A percentile compares a stretch with the other conserved stretches of the same genome.
These are phyloP conservation scores for Naganishia albida DNA, from an alignment of 1,284 basidiomycete species.

Conservation along the genomic window DNA sequence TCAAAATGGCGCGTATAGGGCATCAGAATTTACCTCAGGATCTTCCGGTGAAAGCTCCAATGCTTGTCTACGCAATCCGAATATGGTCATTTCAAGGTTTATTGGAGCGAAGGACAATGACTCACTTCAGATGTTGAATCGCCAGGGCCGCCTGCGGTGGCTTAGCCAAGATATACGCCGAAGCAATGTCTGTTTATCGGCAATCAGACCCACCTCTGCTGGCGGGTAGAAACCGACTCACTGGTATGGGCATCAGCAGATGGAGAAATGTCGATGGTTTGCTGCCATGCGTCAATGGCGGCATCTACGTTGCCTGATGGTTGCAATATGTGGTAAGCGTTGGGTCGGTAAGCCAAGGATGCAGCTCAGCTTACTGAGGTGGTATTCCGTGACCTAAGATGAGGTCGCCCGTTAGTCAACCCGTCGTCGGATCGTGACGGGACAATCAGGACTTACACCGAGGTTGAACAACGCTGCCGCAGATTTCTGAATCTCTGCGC, in stretches of 20 bases:
- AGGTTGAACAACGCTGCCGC: conserved; percentile 57
- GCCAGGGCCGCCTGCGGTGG: conserved; percentile 85
- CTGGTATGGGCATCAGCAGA: conserved; percentile 92
- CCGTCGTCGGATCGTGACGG: no score
- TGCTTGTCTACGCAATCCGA: conserved; percentile 65
- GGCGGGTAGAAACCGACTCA: conserved; percentile 54
- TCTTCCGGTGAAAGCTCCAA: conserved; percentile 83
- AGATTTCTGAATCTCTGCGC: conserved; percentile 75
- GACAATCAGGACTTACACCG: conserved; percentile 42
- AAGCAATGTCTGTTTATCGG: conserved; percentile 71
- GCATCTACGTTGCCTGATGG: conserved; percentile 75
- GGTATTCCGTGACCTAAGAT: conserved; percentile 50
- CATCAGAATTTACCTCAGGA: conserved; percentile 61
- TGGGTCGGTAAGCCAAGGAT: not conserved
- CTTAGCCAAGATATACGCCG: conserved; percentile 86
- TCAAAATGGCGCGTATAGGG: not conserved
- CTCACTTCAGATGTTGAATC: conserved; percentile 79
- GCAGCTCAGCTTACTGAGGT: conserved; percentile 40
- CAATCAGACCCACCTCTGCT: conserved; percentile 27
- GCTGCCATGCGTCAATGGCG: conserved; percentile 83
- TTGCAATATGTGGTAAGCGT: not conserved
- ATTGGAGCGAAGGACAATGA: no score
- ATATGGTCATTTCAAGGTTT: no score
- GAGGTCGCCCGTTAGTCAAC: no score
- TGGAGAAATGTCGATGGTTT: conserved; percentile 78